phyloP scores from a whole-genome alignment of 2,329 filamentous ascomycete species.

The Beauveria medogensis region DNA sequence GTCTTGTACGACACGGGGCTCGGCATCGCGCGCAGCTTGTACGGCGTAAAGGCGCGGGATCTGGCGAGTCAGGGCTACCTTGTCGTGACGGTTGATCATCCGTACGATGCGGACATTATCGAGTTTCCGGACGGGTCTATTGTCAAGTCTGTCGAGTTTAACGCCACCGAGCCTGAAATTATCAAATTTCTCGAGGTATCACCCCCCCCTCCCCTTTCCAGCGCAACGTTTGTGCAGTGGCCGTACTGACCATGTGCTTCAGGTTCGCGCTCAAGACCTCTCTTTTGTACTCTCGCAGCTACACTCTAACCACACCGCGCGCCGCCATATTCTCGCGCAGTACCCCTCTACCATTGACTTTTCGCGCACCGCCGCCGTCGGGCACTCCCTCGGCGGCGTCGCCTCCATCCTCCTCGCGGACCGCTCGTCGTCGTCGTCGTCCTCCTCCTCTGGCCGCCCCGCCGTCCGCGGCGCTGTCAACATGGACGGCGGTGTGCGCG shows the following conservation, averaged over 20 bases:
- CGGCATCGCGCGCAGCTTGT: slow-evolving; percentile 28
- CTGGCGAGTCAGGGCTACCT: slow-evolving; percentile 36
- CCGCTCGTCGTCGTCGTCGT: no score
- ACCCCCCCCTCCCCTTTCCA: neutral
- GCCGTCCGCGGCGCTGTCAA: slow-evolving; percentile 26
- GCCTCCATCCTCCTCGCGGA: slow-evolving; percentile 20
- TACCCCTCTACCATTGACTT: slow-evolving; percentile 16
- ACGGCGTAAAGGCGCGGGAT: slow-evolving; percentile 30
- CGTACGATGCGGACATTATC: slow-evolving; percentile 33
- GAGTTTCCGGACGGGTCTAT: slow-evolving; percentile 32
- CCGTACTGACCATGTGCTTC: no score
- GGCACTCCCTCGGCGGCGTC: slow-evolving; percentile 29
- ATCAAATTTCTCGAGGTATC: neutral
- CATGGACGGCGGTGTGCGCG: slow-evolving; percentile 27
- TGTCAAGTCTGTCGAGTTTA: slow-evolving; percentile 14
- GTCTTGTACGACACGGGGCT: slow-evolving; percentile 36
- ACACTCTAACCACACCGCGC: neutral
- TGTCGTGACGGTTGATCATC: slow-evolving; percentile 38
- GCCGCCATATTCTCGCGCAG: neutral
- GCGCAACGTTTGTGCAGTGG: no score
- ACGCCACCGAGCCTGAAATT: slow-evolving; percentile 14
- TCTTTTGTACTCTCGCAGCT: slow-evolving; percentile 27
- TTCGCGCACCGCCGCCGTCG: slow-evolving; percentile 21
- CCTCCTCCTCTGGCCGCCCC: no score
- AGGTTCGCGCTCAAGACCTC: slow-evolving; percentile 25